Evolutionary conservation across 305 asterid genomes (phyloP), one percentile per base, ranked within the genome.

Genomic region (Solanum chacoense): DNA sequence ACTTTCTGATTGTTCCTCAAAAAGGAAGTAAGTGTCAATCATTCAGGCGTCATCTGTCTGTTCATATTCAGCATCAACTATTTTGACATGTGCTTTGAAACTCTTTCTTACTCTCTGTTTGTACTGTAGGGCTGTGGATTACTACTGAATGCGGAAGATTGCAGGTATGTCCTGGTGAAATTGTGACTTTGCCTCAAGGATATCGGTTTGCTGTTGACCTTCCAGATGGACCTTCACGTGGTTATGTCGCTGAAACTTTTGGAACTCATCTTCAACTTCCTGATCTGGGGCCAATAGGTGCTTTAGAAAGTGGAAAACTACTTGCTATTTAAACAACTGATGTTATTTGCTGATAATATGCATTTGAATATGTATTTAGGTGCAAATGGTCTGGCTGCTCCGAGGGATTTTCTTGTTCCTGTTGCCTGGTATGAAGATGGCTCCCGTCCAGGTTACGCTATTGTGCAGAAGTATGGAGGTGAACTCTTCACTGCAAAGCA

Each of bases 241-340:
- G 99, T 84, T 97, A 97, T 84, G 92, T 95, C 80, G 96, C 99
- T 89, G 99, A 97, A 92, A 95, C 94, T 90, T 97, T 96, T 77
- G 99, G 99, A 91, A 91, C 97, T 74, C 99, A 97, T 95, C 95
- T 96, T 91, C 98, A 97, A 84, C 99, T 97, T 91, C 99, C 99
- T 69, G 99, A 97, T 88, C 98, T 97, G 88, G 99, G 99, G 86
- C 98, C 98, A 87, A 96, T 96, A 93, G 99, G 99, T 97, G 92
- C 87, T 84, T 88, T 80, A 85, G 73, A 37, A 89, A 90, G 84
- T 91, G 92, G 38, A 77, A 13, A 71, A 65, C 14, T 40, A 18
- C 29, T 85, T 34, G 24, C 75, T 74, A 1, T 35, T 74, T 14
- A 18, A 67, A 31, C 16, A 12, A 16, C 50, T 37, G 85, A 88